Conservation (phyloP, 208 protist genomes). For the Trichomonas tenax region DNA sequence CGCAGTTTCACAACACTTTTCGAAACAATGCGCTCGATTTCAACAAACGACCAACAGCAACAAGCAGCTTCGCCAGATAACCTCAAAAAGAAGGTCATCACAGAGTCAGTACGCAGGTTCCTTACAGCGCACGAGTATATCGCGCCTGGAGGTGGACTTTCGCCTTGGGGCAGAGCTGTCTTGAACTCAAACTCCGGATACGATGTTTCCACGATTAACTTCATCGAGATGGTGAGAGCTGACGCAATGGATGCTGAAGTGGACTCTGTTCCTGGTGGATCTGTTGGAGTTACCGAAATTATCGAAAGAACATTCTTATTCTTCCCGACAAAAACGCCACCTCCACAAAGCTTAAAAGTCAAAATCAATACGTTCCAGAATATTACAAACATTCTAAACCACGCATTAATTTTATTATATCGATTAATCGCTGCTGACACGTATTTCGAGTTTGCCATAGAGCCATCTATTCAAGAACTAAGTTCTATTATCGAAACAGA, state of each 20-base stretch:
- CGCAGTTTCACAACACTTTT: neutral
- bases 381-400: neutral
- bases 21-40: neutral
- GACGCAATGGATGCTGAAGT: neutral
- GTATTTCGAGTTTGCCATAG: neutral
- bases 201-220: neutral
- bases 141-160: neutral
- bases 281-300: neutral
- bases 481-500: neutral
- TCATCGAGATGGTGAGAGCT: neutral
- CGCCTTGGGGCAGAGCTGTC: neutral
- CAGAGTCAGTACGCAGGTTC: neutral
- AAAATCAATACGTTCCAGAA: neutral
- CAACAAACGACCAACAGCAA: neutral
- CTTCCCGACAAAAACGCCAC: neutral
- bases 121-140: neutral
- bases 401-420: neutral
- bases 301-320: conserved; percentile 4
- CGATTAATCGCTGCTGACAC: neutral
- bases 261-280: neutral
- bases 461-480: neutral
- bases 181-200: neutral
- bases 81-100: neutral
- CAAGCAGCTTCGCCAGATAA: neutral
- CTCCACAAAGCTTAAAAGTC: neutral